These are phyloP conservation scores for Pholiota microspora DNA, from an alignment of 768 basidiomycete species.

Conservation along the genomic window DNA sequence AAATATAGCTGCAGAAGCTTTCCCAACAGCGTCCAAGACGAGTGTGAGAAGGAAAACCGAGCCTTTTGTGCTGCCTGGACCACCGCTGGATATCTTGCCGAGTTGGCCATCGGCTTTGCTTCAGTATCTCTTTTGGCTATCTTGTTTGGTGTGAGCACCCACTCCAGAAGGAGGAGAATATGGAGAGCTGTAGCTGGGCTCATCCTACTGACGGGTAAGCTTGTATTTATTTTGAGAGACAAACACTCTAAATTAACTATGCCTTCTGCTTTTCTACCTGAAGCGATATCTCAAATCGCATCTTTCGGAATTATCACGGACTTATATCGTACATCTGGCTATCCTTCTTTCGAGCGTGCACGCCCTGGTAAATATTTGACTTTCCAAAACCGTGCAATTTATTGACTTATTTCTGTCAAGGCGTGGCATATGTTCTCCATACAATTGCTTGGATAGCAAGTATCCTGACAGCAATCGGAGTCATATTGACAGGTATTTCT, in stretches of 20 bases:
- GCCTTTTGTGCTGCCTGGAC: conserved; percentile 67
- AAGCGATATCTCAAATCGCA: conserved; percentile 61
- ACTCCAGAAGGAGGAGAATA: conserved; percentile 69
- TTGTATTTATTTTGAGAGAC: not conserved
- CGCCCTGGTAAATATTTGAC: conserved; percentile 47
- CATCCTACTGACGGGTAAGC: conserved; percentile 57
- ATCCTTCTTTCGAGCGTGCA: conserved; percentile 54
- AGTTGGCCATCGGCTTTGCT: conserved; percentile 64
- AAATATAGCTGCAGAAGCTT: conserved; percentile 65
- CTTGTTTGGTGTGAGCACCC: conserved; percentile 68
- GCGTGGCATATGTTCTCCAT: conserved; percentile 58
- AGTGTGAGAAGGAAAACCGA: conserved; percentile 51
- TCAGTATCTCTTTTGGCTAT: conserved; percentile 56
- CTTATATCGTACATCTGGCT: conserved; percentile 44
- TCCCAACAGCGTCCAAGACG: conserved; percentile 50
- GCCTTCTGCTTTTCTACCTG: not conserved
- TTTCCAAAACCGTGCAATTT: not conserved
- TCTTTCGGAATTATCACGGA: conserved; percentile 67
- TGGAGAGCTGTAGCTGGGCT: conserved; percentile 74
- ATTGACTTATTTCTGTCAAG: conserved; percentile 31
- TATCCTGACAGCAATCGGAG: conserved; percentile 47
- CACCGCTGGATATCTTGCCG: conserved; percentile 65
- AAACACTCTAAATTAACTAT: not conserved
- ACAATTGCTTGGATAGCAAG: conserved; percentile 60
- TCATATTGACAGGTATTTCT: conserved; percentile 61